These are phyloP conservation scores for Termitomyces sp. DNA, from an alignment of 768 basidiomycete species.

Conservation along the genomic window DNA sequence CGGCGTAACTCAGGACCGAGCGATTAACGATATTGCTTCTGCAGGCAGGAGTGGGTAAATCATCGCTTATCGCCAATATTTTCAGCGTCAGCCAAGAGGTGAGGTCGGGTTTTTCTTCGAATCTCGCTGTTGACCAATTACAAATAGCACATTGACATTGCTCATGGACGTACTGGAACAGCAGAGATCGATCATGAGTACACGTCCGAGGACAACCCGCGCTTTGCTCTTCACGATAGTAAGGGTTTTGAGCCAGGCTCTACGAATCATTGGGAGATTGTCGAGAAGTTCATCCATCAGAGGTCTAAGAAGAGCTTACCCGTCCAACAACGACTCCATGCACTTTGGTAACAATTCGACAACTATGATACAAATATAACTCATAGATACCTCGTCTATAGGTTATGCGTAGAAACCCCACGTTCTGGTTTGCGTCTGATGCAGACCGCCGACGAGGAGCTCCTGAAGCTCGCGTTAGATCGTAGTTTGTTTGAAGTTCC, in stretches of 20 bases:
- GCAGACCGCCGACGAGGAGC: not conserved
- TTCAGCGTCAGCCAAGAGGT: not conserved
- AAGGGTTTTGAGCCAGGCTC: not conserved
- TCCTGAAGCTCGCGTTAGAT: not conserved
- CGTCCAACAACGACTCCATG: not conserved
- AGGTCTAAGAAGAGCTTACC: not conserved
- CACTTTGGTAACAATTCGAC: not conserved
- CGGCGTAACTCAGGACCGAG: not conserved
- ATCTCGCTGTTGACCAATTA: not conserved
- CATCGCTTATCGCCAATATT: not conserved
- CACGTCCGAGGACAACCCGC: not conserved
- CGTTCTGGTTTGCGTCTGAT: not conserved
- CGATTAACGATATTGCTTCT: not conserved
- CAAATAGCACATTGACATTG: slow-evolving; percentile 2
- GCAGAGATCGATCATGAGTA: slow-evolving; percentile 1
- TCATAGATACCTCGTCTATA: not conserved
- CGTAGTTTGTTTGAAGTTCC: not conserved
- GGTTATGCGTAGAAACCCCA: slow-evolving; percentile 1
- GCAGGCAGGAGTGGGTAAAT: slow-evolving; percentile 3
- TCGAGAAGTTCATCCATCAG: not conserved
- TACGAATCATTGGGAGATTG: not conserved
- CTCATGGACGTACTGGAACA: not conserved
- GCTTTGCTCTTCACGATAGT: slow-evolving; percentile 2
- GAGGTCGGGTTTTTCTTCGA: not conserved
- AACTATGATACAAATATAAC: not conserved